A percentile compares a stretch with the other conserved stretches of the same genome.
Evolutionary conservation across 768 basidiomycete species (phyloP).

Genomic region (Russula lepida): DNA sequence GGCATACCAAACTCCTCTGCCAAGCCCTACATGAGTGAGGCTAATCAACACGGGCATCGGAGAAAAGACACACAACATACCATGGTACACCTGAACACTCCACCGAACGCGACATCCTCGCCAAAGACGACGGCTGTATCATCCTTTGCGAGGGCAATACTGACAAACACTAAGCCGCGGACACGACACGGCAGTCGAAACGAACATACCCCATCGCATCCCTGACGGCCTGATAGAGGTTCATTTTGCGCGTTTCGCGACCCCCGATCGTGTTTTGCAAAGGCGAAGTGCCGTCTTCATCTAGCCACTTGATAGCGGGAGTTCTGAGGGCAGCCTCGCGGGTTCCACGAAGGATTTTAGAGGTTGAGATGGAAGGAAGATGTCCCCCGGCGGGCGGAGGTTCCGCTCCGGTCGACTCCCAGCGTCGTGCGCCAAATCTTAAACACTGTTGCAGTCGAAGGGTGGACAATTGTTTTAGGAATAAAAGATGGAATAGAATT

Average conservation of each 20-base stretch:
- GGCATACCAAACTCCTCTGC: slow-evolving; percentile 84
- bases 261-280: slow-evolving; percentile 50
- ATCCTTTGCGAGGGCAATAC: slow-evolving; percentile 78
- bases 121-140: slow-evolving; percentile 86
- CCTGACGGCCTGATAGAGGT: slow-evolving; percentile 85
- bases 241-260: slow-evolving; percentile 90
- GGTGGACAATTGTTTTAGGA: not conserved
- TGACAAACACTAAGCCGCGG: slow-evolving; percentile 25
- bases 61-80: slow-evolving; percentile 32
- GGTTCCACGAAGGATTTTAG: slow-evolving; percentile 51
- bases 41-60: not conserved
- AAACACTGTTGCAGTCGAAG: not conserved
- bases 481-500: not conserved
- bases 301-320: slow-evolving; percentile 62
- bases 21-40: slow-evolving; percentile 48
- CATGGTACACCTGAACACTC: slow-evolving; percentile 92
- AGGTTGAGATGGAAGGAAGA: slow-evolving; percentile 62
- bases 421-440: slow-evolving; percentile 10
- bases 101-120: slow-evolving; percentile 87
- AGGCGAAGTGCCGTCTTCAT: slow-evolving; percentile 43
- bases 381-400: slow-evolving; percentile 78
- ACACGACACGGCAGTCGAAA: not conserved
- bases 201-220: slow-evolving; percentile 73
- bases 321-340: slow-evolving; percentile 66
- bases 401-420: slow-evolving; percentile 35